A percentile compares a stretch with the other conserved stretches of the same genome.
Evolutionary conservation across 2,329 filamentous ascomycete genomes (phyloP).

Genomic region (Sporothrix brasiliensis): DNA sequence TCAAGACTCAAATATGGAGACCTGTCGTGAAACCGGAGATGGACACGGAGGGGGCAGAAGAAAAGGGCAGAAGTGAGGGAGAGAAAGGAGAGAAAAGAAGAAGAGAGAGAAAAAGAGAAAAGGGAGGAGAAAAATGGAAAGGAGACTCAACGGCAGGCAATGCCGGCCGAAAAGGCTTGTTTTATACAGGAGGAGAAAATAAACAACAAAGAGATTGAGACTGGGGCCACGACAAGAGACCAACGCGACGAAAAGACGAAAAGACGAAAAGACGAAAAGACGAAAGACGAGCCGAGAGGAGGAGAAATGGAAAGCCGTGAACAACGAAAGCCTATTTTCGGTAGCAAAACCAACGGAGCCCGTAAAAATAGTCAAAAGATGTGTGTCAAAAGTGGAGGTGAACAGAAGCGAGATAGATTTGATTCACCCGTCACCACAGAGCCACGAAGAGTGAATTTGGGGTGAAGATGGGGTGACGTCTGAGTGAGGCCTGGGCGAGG

Average conservation of each 20-base stretch:
- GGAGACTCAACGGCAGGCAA: background rate
- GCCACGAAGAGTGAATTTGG: background rate
- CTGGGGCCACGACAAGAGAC: background rate
- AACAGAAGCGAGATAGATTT: constrained; percentile 1
- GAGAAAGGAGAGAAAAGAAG: background rate
- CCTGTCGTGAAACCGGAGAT: constrained; percentile 19
- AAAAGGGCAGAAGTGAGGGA: background rate
- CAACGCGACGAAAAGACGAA: background rate
- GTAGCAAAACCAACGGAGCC: background rate
- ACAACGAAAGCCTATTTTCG: background rate
- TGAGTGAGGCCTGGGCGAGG: background rate
- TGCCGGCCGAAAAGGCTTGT: background rate
- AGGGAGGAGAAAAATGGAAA: background rate
- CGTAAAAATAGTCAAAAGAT: background rate
- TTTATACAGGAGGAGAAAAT: background rate
- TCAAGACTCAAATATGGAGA: background rate
- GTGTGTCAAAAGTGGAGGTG: background rate
- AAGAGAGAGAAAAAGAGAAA: background rate
- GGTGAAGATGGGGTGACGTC: background rate
- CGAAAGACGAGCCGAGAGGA: background rate
- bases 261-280: background rate
- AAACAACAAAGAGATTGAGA: constrained; percentile 9
- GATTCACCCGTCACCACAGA: background rate
- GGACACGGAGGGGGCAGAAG: background rate
- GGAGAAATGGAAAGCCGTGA: constrained; percentile 16